Evolutionary conservation across 2,329 filamentous ascomycete species (phyloP).

Genomic region (Magnaporthiopsis poae): DNA sequence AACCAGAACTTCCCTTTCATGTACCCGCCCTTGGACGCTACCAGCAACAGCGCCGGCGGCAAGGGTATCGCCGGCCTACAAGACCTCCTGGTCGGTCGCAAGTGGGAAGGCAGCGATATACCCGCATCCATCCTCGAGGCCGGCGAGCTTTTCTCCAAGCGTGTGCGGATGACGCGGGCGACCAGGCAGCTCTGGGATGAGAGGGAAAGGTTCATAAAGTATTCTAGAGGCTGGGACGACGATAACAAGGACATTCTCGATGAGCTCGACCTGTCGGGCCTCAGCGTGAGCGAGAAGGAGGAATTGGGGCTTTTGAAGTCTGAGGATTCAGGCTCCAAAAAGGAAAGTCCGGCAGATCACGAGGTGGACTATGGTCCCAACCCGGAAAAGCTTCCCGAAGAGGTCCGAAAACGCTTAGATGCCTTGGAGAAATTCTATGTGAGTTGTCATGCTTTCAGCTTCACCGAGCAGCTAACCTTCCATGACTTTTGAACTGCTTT

Average conservation of each 20-base stretch:
- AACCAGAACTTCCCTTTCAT: conserved; percentile 98
- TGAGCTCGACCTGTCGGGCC: conserved; percentile 27
- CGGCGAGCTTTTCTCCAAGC: conserved; percentile 77
- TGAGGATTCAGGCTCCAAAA: conserved; percentile 12
- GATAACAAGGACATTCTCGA: conserved; percentile 31
- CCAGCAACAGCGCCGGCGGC: conserved; percentile 80
- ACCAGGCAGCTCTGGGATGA: conserved; percentile 93
- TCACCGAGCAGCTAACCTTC: background rate
- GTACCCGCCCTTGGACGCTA: conserved; percentile 83
- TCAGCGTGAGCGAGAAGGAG: conserved; percentile 33
- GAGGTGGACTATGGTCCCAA: conserved; percentile 43
- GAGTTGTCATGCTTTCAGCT: conserved; percentile 28
- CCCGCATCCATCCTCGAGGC: conserved; percentile 92
- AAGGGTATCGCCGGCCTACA: conserved; percentile 77
- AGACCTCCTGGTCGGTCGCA: conserved; percentile 67
- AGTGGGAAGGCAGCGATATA: conserved; percentile 89
- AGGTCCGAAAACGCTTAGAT: conserved; percentile 54
- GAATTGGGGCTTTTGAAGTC: conserved; percentile 36
- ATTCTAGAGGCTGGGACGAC: conserved; percentile 77
- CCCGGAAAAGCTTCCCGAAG: conserved; percentile 36
- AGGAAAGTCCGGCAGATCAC: conserved; percentile 25
- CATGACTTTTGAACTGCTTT: background rate
- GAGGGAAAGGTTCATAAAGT: conserved; percentile 80
- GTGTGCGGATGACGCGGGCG: conserved; percentile 83
- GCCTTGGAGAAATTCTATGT: conserved; percentile 80